phyloP scores from a whole-genome alignment of 768 basidiomycete species.

The Podaxis rugospora region DNA sequence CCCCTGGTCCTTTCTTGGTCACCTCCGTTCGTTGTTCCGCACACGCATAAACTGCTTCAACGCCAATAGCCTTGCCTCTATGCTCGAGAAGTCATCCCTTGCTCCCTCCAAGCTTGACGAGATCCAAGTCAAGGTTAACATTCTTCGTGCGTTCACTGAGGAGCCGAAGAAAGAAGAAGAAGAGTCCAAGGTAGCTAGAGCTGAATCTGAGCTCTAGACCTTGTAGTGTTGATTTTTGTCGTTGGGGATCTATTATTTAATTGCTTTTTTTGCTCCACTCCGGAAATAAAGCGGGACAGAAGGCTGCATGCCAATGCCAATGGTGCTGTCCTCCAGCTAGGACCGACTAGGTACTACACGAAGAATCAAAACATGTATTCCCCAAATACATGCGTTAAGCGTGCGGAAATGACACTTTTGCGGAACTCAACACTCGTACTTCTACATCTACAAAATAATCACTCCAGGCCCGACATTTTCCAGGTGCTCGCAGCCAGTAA shows the following conservation, averaged over 20 bases:
- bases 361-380: neutral
- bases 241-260: constrained; percentile 1
- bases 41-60: neutral
- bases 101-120: constrained; percentile 83
- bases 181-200: constrained; percentile 31
- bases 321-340: neutral
- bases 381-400: neutral
- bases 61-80: constrained; percentile 56
- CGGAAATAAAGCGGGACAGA: neutral
- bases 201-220: constrained; percentile 41
- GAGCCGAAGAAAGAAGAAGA: constrained; percentile 33
- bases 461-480: neutral
- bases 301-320: neutral
- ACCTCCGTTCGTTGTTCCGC: neutral
- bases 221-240: neutral
- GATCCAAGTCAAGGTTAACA: constrained; percentile 88
- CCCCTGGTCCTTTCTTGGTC: neutral
- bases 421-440: neutral
- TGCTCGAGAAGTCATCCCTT: constrained; percentile 76
- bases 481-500: neutral
- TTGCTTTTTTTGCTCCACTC: neutral
- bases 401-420: neutral
- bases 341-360: neutral
- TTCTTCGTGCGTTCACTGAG: constrained; percentile 60
- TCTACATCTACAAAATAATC: neutral